These are phyloP conservation scores for Cadophora gregata DNA, from an alignment of 2,329 filamentous ascomycete species.

Conservation along the genomic window DNA sequence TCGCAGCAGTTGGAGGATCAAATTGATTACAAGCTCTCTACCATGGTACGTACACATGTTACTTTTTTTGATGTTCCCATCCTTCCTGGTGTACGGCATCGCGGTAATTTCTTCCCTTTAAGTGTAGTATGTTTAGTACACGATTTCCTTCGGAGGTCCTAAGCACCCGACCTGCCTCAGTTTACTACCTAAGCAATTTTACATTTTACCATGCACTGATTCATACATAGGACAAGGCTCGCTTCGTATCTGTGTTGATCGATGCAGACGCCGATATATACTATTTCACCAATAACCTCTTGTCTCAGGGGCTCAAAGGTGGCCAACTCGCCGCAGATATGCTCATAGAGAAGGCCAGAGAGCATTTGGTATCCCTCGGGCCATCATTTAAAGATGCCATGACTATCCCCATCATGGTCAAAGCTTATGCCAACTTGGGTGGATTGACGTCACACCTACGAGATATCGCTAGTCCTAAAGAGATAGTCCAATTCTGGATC, in stretches of 20 bases:
- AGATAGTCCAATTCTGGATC: conserved; percentile 2
- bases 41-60: neutral
- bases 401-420: conserved; percentile 10
- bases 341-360: conserved; percentile 7
- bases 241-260: conserved; percentile 12
- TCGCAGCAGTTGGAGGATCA: neutral
- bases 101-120: too few relatives aligned
- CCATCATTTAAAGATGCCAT: neutral
- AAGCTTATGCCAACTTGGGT: conserved; percentile 13
- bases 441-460: conserved; percentile 3
- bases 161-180: too few relatives aligned
- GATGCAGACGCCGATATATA: conserved; percentile 20
- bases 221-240: neutral
- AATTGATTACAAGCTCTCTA: neutral
- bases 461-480: neutral
- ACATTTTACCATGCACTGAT: neutral
- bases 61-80: too few relatives aligned
- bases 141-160: neutral
- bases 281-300: conserved; percentile 8
- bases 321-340: conserved; percentile 9
- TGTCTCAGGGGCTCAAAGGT: conserved; percentile 3
- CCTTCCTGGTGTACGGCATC: neutral
- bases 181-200: neutral
- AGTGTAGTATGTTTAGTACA: neutral
- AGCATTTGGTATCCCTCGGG: neutral